Evolutionary conservation across 2,329 filamentous ascomycete genomes (phyloP).

Genomic region (Trichoderma asperellum): DNA sequence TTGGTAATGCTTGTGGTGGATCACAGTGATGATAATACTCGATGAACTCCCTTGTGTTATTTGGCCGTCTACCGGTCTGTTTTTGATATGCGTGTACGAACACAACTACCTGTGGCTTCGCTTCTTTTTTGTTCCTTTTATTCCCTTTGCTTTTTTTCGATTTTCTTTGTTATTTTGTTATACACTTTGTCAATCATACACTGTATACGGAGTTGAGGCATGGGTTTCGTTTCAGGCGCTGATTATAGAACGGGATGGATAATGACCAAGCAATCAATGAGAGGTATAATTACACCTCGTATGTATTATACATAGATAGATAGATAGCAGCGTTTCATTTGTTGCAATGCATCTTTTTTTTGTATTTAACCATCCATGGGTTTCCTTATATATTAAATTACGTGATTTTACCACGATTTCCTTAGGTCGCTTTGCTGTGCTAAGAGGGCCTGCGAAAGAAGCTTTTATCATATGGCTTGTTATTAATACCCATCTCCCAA

Average conservation of each 20-base stretch:
- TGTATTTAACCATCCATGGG: background rate
- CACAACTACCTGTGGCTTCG: background rate
- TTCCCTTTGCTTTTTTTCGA: background rate
- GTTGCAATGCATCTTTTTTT: background rate
- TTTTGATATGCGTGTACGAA: background rate
- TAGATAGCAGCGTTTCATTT: background rate
- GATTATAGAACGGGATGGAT: background rate
- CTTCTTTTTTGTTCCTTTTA: background rate
- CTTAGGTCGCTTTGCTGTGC: background rate
- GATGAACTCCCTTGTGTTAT: background rate
- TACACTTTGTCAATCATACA: background rate
- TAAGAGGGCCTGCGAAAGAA: background rate
- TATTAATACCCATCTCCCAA: background rate
- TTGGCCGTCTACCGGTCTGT: background rate
- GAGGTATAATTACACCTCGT: background rate
- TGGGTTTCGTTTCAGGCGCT: background rate
- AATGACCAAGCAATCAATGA: background rate
- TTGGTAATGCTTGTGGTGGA: background rate
- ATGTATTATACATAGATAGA: constrained; percentile 1
- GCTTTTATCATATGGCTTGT: background rate
- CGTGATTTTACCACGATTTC: background rate
- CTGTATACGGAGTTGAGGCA: background rate
- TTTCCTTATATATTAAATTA: background rate
- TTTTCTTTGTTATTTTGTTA: background rate
- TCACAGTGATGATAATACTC: constrained; percentile 1